Evolutionary conservation across 2,329 filamentous ascomycete species (phyloP).

Genomic region (Trichophyton benhamiae): DNA sequence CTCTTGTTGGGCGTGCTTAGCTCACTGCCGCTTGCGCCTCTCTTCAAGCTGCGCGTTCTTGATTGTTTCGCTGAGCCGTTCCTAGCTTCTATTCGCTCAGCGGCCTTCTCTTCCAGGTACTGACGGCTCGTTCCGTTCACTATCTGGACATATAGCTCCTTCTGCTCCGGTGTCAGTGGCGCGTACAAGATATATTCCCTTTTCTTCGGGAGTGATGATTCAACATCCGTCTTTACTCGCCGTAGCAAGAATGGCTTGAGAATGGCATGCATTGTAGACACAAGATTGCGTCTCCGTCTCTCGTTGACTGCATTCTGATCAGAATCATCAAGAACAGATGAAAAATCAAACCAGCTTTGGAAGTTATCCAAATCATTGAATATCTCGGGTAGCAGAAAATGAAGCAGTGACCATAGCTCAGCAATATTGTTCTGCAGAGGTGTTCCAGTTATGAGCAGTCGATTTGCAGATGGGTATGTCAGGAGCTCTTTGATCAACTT

Average conservation of each 20-base stretch:
- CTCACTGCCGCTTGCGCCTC: constrained; percentile 39
- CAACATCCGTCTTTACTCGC: constrained; percentile 85
- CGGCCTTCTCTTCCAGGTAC: constrained; percentile 40
- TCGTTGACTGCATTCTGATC: constrained; percentile 69
- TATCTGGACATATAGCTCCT: constrained; percentile 78
- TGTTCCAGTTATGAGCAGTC: constrained; percentile 86
- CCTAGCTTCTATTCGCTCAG: constrained; percentile 35
- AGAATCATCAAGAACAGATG: constrained; percentile 71
- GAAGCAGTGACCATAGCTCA: constrained; percentile 86
- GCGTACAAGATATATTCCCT: constrained; percentile 92
- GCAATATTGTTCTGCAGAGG: constrained; percentile 91
- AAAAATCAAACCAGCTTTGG: constrained; percentile 95
- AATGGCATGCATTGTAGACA: constrained; percentile 83
- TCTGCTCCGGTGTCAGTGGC: constrained; percentile 79
- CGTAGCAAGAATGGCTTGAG: constrained; percentile 82
- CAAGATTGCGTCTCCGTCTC: constrained; percentile 61
- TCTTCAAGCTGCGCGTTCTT: constrained; percentile 42
- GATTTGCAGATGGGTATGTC: constrained; percentile 77
- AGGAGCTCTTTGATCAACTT: constrained; percentile 80
- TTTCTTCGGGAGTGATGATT: constrained; percentile 84
- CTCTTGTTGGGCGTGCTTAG: constrained; percentile 52
- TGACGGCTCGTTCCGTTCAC: constrained; percentile 58
- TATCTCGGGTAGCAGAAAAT: constrained; percentile 83
- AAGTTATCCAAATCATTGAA: constrained; percentile 91
- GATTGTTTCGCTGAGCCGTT: constrained; percentile 19